Evolutionary conservation across 1,284 basidiomycete species (phyloP), one percentile per base, ranked within the genome.

Genomic region (Phellopilus nigrolimitatus): DNA sequence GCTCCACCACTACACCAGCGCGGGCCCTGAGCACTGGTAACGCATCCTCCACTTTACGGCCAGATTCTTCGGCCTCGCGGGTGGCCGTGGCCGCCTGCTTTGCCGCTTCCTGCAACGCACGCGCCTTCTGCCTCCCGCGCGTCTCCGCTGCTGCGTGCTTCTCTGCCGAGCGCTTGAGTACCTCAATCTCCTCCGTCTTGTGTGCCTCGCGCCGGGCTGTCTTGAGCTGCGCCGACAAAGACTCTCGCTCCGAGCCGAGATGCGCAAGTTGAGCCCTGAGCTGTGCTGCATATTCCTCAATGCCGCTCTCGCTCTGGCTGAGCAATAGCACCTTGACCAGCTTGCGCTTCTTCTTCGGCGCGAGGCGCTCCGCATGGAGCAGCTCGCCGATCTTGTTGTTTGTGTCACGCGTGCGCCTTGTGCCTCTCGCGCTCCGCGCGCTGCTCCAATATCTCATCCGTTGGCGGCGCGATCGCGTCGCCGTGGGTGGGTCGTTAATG

Each of bases 161-260:
- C 58, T 91, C 88, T 2, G 81, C 79, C 1, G 84, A 75, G 1
- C 84, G 77, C 63, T 83, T 85, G 44, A 91, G 72, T 0, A 75
- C 74, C 34, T 90, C 84, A 49, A 90, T 88, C 65, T 90, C 87
- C 4, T 80, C 72, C 78, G 39, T 89, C 82, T 87, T 87, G 60
- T 90, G 87, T 0, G 84, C 72, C 47, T 90, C 87, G 4, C 80
- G 76, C 41, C 87, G 74, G 0, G 83, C 74, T 4, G 79, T 62
- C 62, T 89, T 90, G 57, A 91, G 74, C 5, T 79, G 72, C 0
- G 74, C 59, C 1, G 78, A 71, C 10, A 91, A 72, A 1, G 74
- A 65, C 13, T 81, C 75, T 39, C 82, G 80, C 53, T 91, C 84
- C 0, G 72, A 58, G 47, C 73, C 74, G 15, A 87, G 68, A 3